phyloP scores from a whole-genome alignment of 805 yeast genomes.

The Yamadazyma ubonensis region DNA sequence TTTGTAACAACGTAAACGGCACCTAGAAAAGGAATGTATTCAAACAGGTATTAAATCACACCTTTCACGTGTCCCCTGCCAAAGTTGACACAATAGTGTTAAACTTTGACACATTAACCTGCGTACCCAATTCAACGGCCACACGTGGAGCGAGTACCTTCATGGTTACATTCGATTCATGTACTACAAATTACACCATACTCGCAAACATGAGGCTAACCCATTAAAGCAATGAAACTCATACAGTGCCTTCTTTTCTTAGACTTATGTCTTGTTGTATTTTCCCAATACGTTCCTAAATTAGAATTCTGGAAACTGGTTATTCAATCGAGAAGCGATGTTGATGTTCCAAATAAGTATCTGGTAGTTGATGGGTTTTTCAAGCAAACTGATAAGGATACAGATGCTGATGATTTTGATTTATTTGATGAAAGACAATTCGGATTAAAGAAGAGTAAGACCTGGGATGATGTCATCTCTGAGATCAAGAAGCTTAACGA shows the following conservation, averaged over 20 bases:
- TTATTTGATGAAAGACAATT: conserved; percentile 18
- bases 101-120: background rate
- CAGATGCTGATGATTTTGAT: conserved; percentile 17
- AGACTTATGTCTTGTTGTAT: background rate
- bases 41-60: too few species aligned
- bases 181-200: background rate
- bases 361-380: conserved; percentile 19
- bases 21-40: too few species aligned
- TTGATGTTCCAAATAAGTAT: conserved; percentile 10
- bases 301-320: background rate
- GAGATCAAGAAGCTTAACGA: conserved; percentile 16
- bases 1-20: too few species aligned
- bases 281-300: background rate
- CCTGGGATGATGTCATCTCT: conserved; percentile 24
- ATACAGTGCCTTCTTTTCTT: background rate
- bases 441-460: conserved; percentile 20
- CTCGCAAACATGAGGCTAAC: background rate
- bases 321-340: background rate
- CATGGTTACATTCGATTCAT: background rate
- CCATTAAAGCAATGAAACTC: background rate
- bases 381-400: conserved; percentile 17
- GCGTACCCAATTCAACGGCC: background rate
- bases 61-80: too few species aligned
- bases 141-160: conserved; percentile 1
- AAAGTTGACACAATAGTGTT: background rate